Conservation (phyloP, 805 yeast species). For the Teunomyces pallodes region DNA sequence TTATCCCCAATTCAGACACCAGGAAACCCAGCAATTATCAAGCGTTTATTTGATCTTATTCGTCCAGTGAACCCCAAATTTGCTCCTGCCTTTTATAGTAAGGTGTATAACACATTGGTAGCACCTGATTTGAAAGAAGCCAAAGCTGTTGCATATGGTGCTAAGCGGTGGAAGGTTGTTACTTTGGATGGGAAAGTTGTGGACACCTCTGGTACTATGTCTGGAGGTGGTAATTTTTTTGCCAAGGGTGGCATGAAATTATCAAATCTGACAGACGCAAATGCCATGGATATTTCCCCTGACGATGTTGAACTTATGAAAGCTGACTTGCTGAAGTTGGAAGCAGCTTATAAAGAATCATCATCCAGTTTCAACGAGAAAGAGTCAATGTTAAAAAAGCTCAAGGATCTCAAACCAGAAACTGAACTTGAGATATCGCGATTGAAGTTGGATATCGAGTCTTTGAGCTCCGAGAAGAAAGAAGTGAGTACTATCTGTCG, state of each 20-base stretch:
- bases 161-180: slow-evolving; percentile 80
- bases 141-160: slow-evolving; percentile 81
- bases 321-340: slow-evolving; percentile 50
- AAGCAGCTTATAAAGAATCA: slow-evolving; percentile 49
- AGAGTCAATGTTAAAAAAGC: slow-evolving; percentile 53
- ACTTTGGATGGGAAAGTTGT: slow-evolving; percentile 90
- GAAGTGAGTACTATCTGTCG: slow-evolving; percentile 45
- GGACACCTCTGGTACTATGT: slow-evolving; percentile 91
- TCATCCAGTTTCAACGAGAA: slow-evolving; percentile 54
- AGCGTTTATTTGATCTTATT: slow-evolving; percentile 82
- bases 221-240: slow-evolving; percentile 86
- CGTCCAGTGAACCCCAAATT: slow-evolving; percentile 64
- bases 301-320: slow-evolving; percentile 57
- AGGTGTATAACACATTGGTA: slow-evolving; percentile 82
- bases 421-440: slow-evolving; percentile 62
- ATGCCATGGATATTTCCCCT: slow-evolving; percentile 42
- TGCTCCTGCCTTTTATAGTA: slow-evolving; percentile 86
- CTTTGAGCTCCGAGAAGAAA: slow-evolving; percentile 52
- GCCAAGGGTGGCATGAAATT: slow-evolving; percentile 76
- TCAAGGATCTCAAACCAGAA: slow-evolving; percentile 68
- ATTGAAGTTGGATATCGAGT: slow-evolving; percentile 59
- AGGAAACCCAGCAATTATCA: slow-evolving; percentile 55
- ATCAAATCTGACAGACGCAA: slow-evolving; percentile 31
- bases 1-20: slow-evolving; percentile 65
- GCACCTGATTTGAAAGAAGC: slow-evolving; percentile 79